Evolutionary conservation across 257 asterid species (phyloP).

Genomic region (Capsicum rhomboideum): DNA sequence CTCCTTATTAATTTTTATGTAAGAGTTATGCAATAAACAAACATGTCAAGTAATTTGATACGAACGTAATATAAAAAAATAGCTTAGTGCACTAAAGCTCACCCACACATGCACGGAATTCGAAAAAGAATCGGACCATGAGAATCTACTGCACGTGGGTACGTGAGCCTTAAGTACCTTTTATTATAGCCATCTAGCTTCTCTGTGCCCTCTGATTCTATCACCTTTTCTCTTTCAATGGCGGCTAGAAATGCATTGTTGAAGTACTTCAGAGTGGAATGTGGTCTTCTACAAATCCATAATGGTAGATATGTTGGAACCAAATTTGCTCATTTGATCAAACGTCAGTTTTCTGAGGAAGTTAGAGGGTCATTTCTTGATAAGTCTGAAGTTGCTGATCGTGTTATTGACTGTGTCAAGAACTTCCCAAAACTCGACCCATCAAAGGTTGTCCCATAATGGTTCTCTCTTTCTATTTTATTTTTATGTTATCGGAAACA

Average conservation of each 20-base stretch:
- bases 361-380: conserved; percentile 74
- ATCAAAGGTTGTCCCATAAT: too few relatives aligned
- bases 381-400: conserved; percentile 77
- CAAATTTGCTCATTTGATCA: conserved; percentile 28
- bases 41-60: too few relatives aligned
- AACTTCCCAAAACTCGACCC: conserved; percentile 80
- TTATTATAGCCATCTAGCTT: background rate
- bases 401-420: conserved; percentile 59
- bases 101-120: too few relatives aligned
- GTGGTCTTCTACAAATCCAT: conserved; percentile 16
- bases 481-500: too few relatives aligned
- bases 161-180: too few relatives aligned
- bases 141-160: too few relatives aligned
- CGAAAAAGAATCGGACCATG: too few relatives aligned
- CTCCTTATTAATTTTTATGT: too few relatives aligned
- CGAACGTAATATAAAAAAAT: too few relatives aligned
- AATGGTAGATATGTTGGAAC: conserved; percentile 26
- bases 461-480: too few relatives aligned
- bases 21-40: too few relatives aligned
- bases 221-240: conserved; percentile 1
- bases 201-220: background rate
- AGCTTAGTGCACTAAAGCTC: too few relatives aligned
- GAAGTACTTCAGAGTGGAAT: conserved; percentile 54
- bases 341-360: conserved; percentile 60
- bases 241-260: conserved; percentile 70